Percentiles rank a stretch among this genome's conserved stretches.
Evolutionary conservation across 108 stramenopile species (phyloP).

Genomic region (Nitzschia sp.): DNA sequence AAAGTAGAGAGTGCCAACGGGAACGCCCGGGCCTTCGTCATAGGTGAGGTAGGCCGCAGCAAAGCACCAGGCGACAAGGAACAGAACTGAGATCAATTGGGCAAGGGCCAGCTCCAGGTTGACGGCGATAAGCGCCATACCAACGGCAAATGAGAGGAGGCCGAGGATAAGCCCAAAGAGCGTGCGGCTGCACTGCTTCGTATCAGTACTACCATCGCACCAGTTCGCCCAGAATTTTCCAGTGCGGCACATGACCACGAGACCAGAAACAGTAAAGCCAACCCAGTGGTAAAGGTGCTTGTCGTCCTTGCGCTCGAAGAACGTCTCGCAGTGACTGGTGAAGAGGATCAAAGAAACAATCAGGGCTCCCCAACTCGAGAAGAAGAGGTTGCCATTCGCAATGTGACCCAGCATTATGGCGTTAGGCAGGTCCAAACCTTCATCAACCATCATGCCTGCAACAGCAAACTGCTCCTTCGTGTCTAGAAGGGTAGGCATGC

Average conservation of each 20-base stretch:
- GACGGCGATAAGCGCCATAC: background rate
- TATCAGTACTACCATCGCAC: background rate
- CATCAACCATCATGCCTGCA: background rate
- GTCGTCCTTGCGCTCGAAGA: constrained; percentile 1
- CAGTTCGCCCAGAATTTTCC: background rate
- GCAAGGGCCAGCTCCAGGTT: background rate
- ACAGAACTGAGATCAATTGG: background rate
- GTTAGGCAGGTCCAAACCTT: too few relatives aligned
- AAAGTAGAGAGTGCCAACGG: constrained; percentile 32
- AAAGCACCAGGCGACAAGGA: constrained; percentile 19
- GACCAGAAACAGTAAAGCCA: background rate
- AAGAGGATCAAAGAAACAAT: background rate
- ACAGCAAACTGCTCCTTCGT: background rate
- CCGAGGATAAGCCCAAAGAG: constrained; percentile 22
- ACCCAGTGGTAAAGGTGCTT: constrained; percentile 16
- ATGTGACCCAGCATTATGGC: too few relatives aligned
- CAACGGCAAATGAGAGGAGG: background rate
- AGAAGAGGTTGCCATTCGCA: constrained; percentile 33
- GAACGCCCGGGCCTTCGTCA: constrained; percentile 19
- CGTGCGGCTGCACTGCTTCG: constrained; percentile 18
- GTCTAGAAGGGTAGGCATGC: constrained; percentile 14
- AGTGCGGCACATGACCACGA: constrained; percentile 8
- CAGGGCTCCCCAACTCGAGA: constrained; percentile 21
- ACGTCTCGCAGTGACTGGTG: constrained; percentile 6
- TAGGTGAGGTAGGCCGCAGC: constrained; percentile 31